Percentiles rank a stretch among this genome's conserved stretches.
Conservation (phyloP, 2,329 filamentous ascomycete genomes). For the Neofusicoccum kwambonambiense region DNA sequence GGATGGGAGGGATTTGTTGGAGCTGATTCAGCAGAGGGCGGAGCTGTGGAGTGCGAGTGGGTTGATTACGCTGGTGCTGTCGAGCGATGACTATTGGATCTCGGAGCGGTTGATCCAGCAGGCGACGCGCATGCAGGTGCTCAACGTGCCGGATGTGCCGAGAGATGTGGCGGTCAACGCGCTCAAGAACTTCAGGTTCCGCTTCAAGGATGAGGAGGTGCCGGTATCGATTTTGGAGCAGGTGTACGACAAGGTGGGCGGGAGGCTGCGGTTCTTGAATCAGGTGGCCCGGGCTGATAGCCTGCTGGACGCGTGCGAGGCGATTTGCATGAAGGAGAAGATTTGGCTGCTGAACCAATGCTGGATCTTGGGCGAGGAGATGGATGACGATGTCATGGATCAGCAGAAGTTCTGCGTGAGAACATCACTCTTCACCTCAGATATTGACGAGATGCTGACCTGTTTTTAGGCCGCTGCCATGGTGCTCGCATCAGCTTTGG, state of each 20-base stretch:
- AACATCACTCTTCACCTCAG: neutral
- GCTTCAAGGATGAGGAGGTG: constrained; percentile 64
- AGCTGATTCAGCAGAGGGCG: constrained; percentile 83
- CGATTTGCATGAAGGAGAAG: constrained; percentile 64
- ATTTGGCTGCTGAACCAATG: constrained; percentile 70
- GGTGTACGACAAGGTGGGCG: constrained; percentile 80
- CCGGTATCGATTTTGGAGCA: constrained; percentile 58
- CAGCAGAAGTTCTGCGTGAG: constrained; percentile 81
- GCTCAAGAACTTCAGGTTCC: constrained; percentile 67
- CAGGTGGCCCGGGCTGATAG: constrained; percentile 74
- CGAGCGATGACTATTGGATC: constrained; percentile 92
- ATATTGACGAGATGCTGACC: neutral
- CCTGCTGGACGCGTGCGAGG: constrained; percentile 71
- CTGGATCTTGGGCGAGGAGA: constrained; percentile 66
- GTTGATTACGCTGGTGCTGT: constrained; percentile 82
- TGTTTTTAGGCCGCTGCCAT: constrained; percentile 70
- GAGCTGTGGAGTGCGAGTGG: constrained; percentile 88
- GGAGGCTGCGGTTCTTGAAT: constrained; percentile 77
- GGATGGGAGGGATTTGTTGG: constrained; percentile 79
- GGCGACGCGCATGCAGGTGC: constrained; percentile 84
- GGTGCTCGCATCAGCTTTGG: constrained; percentile 79
- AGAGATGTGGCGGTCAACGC: constrained; percentile 71
- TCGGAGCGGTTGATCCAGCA: constrained; percentile 86
- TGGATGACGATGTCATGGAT: constrained; percentile 92
- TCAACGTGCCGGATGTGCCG: constrained; percentile 74